phyloP scores from a whole-genome alignment of 768 basidiomycete species.

The Leccinum pellstonianum region DNA sequence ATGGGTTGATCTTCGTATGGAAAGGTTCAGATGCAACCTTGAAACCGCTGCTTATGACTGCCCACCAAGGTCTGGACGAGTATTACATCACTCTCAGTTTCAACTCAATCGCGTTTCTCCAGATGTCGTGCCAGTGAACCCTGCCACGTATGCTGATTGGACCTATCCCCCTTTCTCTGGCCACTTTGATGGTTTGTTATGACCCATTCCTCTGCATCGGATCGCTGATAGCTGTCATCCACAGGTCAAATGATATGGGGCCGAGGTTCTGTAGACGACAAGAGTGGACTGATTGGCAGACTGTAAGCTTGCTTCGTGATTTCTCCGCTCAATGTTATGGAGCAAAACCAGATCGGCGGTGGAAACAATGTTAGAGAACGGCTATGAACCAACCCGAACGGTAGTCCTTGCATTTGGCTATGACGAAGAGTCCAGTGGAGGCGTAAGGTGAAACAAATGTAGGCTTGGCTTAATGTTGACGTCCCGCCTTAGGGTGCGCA shows the following conservation, averaged over 20 bases:
- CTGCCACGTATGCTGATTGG: slow-evolving; percentile 56
- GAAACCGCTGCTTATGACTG: slow-evolving; percentile 56
- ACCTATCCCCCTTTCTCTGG: slow-evolving; percentile 63
- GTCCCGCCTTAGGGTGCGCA: slow-evolving; percentile 49
- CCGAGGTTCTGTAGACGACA: slow-evolving; percentile 53
- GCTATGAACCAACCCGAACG: slow-evolving; percentile 62
- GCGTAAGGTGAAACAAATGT: slow-evolving; percentile 28
- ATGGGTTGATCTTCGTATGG: slow-evolving; percentile 61
- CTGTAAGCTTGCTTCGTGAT: slow-evolving; percentile 38
- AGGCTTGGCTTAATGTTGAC: neutral
- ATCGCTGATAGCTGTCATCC: neutral
- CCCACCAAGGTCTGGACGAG: slow-evolving; percentile 47
- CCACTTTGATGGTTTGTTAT: slow-evolving; percentile 47
- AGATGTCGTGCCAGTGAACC: slow-evolving; percentile 72
- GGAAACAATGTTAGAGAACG: slow-evolving; percentile 59
- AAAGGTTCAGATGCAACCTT: slow-evolving; percentile 45
- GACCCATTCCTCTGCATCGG: neutral
- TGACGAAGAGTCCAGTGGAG: slow-evolving; percentile 69
- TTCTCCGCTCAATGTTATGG: neutral
- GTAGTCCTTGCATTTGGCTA: slow-evolving; percentile 68
- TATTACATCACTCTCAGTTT: neutral
- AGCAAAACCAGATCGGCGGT: slow-evolving; percentile 43
- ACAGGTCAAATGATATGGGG: slow-evolving; percentile 46
- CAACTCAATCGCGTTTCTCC: neutral
- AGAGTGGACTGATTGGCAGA: slow-evolving; percentile 66